Evolutionary conservation across 2,329 filamentous ascomycete species (phyloP), one percentile per base, ranked within the genome.

Genomic region (Fusarium xylarioides): DNA sequence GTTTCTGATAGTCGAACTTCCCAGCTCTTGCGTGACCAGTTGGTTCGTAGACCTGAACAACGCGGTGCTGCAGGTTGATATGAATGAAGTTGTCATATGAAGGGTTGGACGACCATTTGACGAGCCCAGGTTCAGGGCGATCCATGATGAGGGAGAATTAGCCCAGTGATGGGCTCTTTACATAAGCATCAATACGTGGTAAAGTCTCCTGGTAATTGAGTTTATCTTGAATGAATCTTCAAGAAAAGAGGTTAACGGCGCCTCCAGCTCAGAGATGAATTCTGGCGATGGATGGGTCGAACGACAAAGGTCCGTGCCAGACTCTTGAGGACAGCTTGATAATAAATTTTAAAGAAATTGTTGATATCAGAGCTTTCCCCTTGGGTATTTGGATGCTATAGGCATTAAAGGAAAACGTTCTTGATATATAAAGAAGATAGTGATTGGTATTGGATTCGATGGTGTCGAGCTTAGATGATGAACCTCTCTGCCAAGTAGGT

Each of bases 41-140:
- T 2, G 90, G 89, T 74, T 90, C 86, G 75, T 90, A 91, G 28
- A 91, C 83, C 78, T 91, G 89, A 42, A 91, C 87, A 43, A 90
- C 84, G 46, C 89, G 86, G 69, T 91, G 88, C 72, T 91, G 89
- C 53, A 92, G 81, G 75, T 91, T 92, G 80, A 92, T 86, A 75
- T 91, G 89, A 60, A 92, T 85, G 74, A 92, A 92, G 60, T 86
- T 89, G 77, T 91, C 87, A 68, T 86, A 83, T 18, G 82, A 81
- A 23, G 87, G 83, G 70, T 89, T 90, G 55, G 90, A 88, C 28
- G 89, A 91, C 90, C 90, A 92, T 77, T 90, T 90, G 77, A 92
- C 87, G 64, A 92, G 85, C 32, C 90, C 90, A 16, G 88, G 87
- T 74, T 90, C 89, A 5, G 88, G 87, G 52, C 89, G 86, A 74